Base-by-base conservation (phyloP, 805 yeast species). In the Ogataea polymorpha region DNA sequence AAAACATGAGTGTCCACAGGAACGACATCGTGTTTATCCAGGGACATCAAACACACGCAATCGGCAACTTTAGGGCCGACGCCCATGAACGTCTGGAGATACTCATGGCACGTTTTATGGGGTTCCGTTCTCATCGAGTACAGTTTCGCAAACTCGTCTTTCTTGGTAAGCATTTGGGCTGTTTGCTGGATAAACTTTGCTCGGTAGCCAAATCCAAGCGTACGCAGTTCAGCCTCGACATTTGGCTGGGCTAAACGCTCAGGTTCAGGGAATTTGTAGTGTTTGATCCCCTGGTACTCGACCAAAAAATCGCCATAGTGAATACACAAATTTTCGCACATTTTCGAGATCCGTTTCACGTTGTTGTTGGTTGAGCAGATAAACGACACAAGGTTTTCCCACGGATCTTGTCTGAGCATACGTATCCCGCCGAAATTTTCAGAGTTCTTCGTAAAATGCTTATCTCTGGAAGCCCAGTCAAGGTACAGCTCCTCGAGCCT, bases 41-140 rank as follows among this genome's bases (percentile, higher is more conserved):
- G 68, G 2, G 93, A 81, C 97, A 93, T 91, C 32, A 93, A 68
- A 49, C 95, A 82, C 12, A 93, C 93, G 61, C 99, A 93, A 54
- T 93, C 99, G 0, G 99, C 97, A 2, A 93, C 98, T 64, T 93
- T 93, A 0, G 98, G 98, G 0, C 99, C 99, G 0, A 93, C 96
- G 1, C 99, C 99, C 3, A 75, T 70, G 51, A 85, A 82, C 46
- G 75, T 70, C 48, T 83, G 67, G 30, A 93, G 64, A 35, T 72
- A 78, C 6, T 70, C 67, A 46, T 80, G 84, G 25, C 62, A 56
- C 2, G 82, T 80, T 5, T 68, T 73, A 32, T 53, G 58, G 9
- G 51, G 33, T 15, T 44, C 45, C 13, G 25, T 24, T 8, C 89
- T 65, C 46, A 82, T 65, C 1, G 56, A 56, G 21, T 65, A 55